Evolutionary conservation across 2,329 filamentous ascomycete species (phyloP), one percentile per base, ranked within the genome.

Genomic region (Aspergillus tamarii): DNA sequence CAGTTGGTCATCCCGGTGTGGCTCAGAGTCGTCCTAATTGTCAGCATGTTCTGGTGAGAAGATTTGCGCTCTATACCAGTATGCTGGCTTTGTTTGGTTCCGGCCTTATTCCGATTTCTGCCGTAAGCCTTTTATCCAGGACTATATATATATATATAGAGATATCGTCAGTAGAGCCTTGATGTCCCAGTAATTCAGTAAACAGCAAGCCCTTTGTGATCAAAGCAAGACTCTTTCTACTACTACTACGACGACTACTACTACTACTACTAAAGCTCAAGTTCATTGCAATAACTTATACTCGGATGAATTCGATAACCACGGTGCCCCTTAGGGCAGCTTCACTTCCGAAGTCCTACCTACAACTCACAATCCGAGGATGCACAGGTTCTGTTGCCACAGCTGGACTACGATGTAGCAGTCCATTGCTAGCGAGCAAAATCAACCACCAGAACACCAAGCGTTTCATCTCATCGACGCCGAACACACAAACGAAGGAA

Each of bases 401-500:
- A 43, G 64, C 67, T 23, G 72, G 71, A 8, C 63, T 77, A 19
- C 69, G 74, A 23, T 62, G 64, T 21, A 64, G 65, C 28, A 66
- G 66, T 32, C 58, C 66, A 28, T 67, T 69, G 58, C 36, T 68
- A 23, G 50, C 64, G 45, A 69, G 59, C 39, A 69, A 57, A 39
- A 65, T 39, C 61, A 52, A 55, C 8, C 62, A 63, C 10, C 69
- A 67, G 26, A 48, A 32, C 53, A 57, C 60, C 16, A 73, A 72
- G 45, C 71, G 78, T 61, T 71, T 71, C 54, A 81, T 82, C 63
- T 80, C 79, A 9, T 76, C 75, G 23, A 78, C 78, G 4, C 72
- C 74, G 4, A 69, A 70, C n/a, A 63, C 71, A 36, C 73, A 76
- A 30, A 72, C 80, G 57, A 77, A 78, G 48, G 79, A 82, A 60